Percentiles rank a stretch among this genome's conserved stretches.
Conservation (phyloP, 805 yeast genomes). For the Teunomyces stri region DNA sequence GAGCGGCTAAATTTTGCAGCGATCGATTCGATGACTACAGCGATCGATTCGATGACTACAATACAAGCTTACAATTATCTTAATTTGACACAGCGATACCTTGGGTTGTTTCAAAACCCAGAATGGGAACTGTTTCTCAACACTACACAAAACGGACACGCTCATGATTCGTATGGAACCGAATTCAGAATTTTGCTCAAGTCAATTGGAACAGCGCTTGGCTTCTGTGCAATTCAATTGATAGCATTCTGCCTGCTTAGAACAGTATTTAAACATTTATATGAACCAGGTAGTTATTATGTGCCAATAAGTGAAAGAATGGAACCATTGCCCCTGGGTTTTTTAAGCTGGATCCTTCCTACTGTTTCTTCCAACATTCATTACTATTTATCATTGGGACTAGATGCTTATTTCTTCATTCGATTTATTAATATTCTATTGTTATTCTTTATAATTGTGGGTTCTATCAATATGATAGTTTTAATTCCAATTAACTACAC, state of each 20-base stretch:
- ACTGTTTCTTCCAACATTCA: constrained; percentile 39
- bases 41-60: constrained; percentile 4
- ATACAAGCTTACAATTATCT: constrained; percentile 20
- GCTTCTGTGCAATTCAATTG: constrained; percentile 55
- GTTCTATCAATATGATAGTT: constrained; percentile 54
- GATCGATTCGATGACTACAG: too few relatives aligned
- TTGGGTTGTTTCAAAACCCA: constrained; percentile 28
- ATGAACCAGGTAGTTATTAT: constrained; percentile 53
- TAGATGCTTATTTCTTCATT: constrained; percentile 74
- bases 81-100: constrained; percentile 25
- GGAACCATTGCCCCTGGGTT: constrained; percentile 37
- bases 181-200: constrained; percentile 55
- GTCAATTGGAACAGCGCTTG: constrained; percentile 52
- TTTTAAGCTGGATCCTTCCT: constrained; percentile 57
- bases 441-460: constrained; percentile 50
- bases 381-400: constrained; percentile 51
- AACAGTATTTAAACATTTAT: constrained; percentile 34
- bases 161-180: constrained; percentile 57
- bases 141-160: constrained; percentile 56
- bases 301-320: constrained; percentile 41
- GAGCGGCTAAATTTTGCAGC: constrained; percentile 6
- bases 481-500: constrained; percentile 62
- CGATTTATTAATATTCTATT: constrained; percentile 56
- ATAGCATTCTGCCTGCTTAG: constrained; percentile 37
- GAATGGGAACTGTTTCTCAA: constrained; percentile 41